Base-by-base conservation (phyloP, 2,329 filamentous ascomycete species). In the Colletotrichum sp. region DNA sequence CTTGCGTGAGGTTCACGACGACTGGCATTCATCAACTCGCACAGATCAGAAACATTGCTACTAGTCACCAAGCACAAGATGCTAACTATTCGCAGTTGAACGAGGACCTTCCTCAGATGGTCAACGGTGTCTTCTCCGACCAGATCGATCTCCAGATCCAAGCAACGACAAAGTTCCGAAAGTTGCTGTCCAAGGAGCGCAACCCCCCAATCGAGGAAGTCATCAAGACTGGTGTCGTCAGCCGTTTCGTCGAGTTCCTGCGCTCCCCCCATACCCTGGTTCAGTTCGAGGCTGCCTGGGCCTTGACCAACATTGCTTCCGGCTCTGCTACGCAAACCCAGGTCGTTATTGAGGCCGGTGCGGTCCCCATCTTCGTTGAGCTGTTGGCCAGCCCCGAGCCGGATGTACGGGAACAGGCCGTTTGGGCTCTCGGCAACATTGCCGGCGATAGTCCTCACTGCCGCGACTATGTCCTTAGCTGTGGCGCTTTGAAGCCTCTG, bases 141-240 rank as follows among this genome's bases (percentile, higher is more conserved):
- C 96, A 99, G 88, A 98, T 99, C 87, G 97, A 99, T 84, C 92
- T 95, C 81, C 97, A 99, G 88, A 99, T 99, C 81, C 93, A 96
- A 87, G 96, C 96, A 75, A 99, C 97, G 32, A 99, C 97, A 81
- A 98, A 98, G 87, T 99, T 99, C 91, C 92, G 97, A 85, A 99
- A 99, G 91, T 92, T 99, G 57, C 90, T 99, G 32, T 98, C 96
- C 80, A 99, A 99, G 89, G 97, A 99, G 90, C 95, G 97, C 84
- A 99, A 99, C 89, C 97, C 97, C 63, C 97, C 97, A 62, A 99
- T 99, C 84, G 97, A 99, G 89, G 96, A 98, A 84, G 97, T 99
- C 81, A 99, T 99, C 87, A 98, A 99, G 91, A 99, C 97, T 75
- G 97, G 97, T 83, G 97, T 99, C 79, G 97, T 99, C 80, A 94